Evolutionary conservation across 2,329 filamentous ascomycete species (phyloP), one percentile per base, ranked within the genome.

Genomic region (Pseudocercospora crystallina): DNA sequence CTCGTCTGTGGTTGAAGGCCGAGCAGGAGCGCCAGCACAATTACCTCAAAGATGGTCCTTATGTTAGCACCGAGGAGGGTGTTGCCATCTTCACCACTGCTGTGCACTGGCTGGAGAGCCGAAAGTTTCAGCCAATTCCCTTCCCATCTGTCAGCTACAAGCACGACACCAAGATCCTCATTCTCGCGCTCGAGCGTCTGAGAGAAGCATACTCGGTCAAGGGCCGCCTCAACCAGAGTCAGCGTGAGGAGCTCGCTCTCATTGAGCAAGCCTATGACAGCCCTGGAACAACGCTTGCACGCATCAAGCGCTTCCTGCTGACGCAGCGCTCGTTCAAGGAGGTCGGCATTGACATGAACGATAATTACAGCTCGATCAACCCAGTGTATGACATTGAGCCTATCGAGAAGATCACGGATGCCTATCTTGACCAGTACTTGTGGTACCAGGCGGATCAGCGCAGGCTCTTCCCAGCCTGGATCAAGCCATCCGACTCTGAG

Each of bases 71-170:
- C 0, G 95, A 99, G 71, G 94, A 99, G 72, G 94, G 91, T 57
- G 95, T 99, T 47, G 95, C 94, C 8, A 99, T 99, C 59, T 99
- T 97, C 74, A 99, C 94, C 0, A 97, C 94, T 0, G 96, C 94
- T 54, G 94, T 99, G 7, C 95, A 99, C 71, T 99, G 94, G 94
- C 80, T 99, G 2, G 94, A 99, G 73, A 96, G 94, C 12, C 84
- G 95, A 61, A 99, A 99, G 71, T 99, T 96, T 69, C 95, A 95
- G 34, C 95, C 94, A 0, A 99, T 99, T 63, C 95, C 95, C 0
- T 99, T 99, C 80, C 94, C 94, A 1, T 96, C 90, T 69, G 94
- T 99, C 35, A 97, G 92, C 2, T 99, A 99, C 79, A 99, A 99
- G 76, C 94, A 99, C 66, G 94, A 99, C 71, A 99, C 94, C 44